These are phyloP conservation scores for Trametes sanguinea DNA, from an alignment of 768 basidiomycete species.

Conservation along the genomic window DNA sequence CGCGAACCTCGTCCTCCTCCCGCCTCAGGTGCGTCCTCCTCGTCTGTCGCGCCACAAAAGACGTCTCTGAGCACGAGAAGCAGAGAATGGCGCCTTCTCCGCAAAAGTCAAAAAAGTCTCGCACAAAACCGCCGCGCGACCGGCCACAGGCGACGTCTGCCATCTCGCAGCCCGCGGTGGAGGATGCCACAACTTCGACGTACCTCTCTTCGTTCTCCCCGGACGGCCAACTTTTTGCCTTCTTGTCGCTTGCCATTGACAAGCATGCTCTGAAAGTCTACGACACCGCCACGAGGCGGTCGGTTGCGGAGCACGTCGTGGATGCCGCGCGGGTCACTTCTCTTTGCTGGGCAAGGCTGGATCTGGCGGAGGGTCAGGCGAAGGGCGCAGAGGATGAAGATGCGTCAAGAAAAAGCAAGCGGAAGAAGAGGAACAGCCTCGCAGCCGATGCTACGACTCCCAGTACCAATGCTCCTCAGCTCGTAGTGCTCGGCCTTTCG, in stretches of 20 bases:
- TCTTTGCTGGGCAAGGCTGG: slow-evolving; percentile 51
- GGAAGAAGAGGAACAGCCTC: slow-evolving; percentile 45
- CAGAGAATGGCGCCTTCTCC: slow-evolving; percentile 28
- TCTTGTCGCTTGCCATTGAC: slow-evolving; percentile 66
- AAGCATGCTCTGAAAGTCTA: slow-evolving; percentile 71
- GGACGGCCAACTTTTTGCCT: slow-evolving; percentile 55
- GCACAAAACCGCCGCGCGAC: slow-evolving; percentile 53
- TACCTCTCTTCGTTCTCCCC: slow-evolving; percentile 62
- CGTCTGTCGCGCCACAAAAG: background rate
- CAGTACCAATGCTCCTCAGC: slow-evolving; percentile 37
- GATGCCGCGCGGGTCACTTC: slow-evolving; percentile 57
- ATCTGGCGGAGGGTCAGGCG: slow-evolving; percentile 30
- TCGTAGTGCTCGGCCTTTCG: slow-evolving; percentile 60
- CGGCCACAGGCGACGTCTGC: slow-evolving; percentile 55
- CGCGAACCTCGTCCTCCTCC: slow-evolving; percentile 10
- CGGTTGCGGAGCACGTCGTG: slow-evolving; percentile 58
- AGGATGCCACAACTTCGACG: slow-evolving; percentile 45
- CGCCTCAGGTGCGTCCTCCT: slow-evolving; percentile 6
- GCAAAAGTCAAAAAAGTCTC: slow-evolving; percentile 51
- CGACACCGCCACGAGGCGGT: slow-evolving; percentile 54
- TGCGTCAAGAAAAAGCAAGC: slow-evolving; percentile 51
- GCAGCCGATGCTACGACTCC: slow-evolving; percentile 31
- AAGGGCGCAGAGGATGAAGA: slow-evolving; percentile 31
- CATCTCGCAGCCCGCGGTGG: slow-evolving; percentile 56
- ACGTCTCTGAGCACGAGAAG: background rate